Base-by-base conservation (phyloP, 2,329 filamentous ascomycete species). In the Pseudogymnoascus sp. region DNA sequence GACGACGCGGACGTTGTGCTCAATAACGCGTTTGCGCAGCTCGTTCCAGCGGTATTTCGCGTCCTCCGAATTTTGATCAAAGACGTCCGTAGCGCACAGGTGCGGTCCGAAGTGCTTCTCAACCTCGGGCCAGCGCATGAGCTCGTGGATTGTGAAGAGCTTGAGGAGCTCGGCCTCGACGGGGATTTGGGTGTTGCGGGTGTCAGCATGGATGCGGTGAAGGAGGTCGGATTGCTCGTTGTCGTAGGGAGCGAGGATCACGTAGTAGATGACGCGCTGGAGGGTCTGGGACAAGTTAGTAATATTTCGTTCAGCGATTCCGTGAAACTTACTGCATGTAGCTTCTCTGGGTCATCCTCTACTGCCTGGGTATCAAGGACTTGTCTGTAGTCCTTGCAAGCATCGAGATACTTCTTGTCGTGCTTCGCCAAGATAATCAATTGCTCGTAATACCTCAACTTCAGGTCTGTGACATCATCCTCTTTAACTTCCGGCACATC, bases 151-250 rank as follows among this genome's bases (percentile, higher is more conserved):
- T 31, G 95, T 99, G 78, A 99, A 99, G 66, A 95, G 86, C 78
- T 96, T 96, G 65, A 99, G 83, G 7, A 99, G 85, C 72, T 93
- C 87, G 31, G 91, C 89, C 68, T 98, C 93, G 64, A 87, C 83
- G 3, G 90, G 79, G 2, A 98, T 86, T 74, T 89, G 85, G 10
- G 86, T 79, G 75, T 93, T 93, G 68, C 95, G 90, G 6, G 88
- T 79, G 76, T 99, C 95, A 76, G 88, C 85, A 75, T 92, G 86
- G 71, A 99, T 90, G 72, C 95, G 90, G 79, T 99, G 93, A 66
- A 99, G 87, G 63, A 99, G 89, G 71, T 99, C 95, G 71, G 93
- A 95, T 77, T 99, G 95, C 77, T 99, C 95, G 77, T 99, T 99
- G 80, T 99, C 93, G 78, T 98, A 92, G 6, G 95, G 93, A 6